Percentiles rank a stretch among this genome's conserved stretches.
These are phyloP conservation scores for Nemania serpens DNA, from an alignment of 2,329 filamentous ascomycete species.

Conservation along the genomic window DNA sequence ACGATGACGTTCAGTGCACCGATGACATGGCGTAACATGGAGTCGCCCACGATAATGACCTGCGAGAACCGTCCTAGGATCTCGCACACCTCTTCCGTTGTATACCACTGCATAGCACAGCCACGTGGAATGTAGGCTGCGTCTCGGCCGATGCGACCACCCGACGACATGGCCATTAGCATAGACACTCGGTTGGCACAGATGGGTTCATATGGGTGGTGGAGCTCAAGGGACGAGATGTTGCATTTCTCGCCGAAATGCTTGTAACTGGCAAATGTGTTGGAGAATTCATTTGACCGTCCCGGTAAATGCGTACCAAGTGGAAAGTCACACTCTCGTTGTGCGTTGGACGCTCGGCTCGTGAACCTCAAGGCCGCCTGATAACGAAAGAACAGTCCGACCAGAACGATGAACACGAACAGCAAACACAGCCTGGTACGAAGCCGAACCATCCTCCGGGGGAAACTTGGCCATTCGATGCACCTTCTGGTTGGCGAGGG, in stretches of 20 bases:
- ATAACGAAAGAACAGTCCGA: background rate
- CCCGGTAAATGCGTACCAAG: conserved; percentile 4
- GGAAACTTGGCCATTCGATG: background rate
- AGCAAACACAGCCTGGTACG: background rate
- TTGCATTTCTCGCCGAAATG: conserved; percentile 47
- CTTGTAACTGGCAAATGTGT: conserved; percentile 49
- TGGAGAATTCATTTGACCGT: conserved; percentile 31
- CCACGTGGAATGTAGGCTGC: conserved; percentile 50
- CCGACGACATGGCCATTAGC: conserved; percentile 48
- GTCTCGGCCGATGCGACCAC: conserved; percentile 51
- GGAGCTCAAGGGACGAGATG: conserved; percentile 51
- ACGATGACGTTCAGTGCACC: conserved; percentile 53
- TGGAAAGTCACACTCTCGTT: conserved; percentile 2
- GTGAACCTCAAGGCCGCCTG: background rate
- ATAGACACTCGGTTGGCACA: conserved; percentile 45
- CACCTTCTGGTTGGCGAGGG: background rate
- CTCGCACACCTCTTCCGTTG: conserved; percentile 50
- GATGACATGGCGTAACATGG: conserved; percentile 54
- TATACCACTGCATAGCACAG: conserved; percentile 55
- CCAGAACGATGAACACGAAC: background rate
- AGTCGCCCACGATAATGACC: conserved; percentile 53
- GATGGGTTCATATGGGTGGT: conserved; percentile 41
- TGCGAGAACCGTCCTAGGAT: conserved; percentile 52
- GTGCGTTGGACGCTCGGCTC: background rate
- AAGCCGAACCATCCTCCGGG: conserved; percentile 7